Base-by-base conservation (phyloP, 2,329 filamentous ascomycete species). In the Annulohypoxylon truncatum region DNA sequence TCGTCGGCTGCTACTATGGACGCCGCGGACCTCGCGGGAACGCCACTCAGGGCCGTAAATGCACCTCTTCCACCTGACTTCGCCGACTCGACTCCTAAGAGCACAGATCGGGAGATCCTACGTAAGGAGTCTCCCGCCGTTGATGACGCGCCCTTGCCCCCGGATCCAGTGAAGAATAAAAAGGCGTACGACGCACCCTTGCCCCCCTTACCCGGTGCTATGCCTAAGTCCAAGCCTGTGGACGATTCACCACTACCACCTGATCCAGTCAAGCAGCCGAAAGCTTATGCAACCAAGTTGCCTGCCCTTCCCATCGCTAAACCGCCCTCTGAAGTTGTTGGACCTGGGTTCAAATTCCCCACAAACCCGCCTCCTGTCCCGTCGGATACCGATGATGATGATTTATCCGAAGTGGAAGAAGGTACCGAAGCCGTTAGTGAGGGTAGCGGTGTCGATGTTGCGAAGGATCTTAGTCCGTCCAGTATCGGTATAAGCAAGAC, bases 381-480 rank as follows among this genome's bases (percentile, higher is more conserved):
- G 6, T 75, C 75, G 1, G 76, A 76, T 72, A 77, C 70, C 62
- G 80, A 83, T 28, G 82, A 81, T n/a, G 80, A 81, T 7, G 79
- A 82, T 24, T 77, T 79, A 4, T 80, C 81, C 18, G 84, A 84
- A 10, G 83, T 83, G 2, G 83, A 85, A 28, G 80, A 81, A 35
- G 83, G 74, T 5, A 83, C 81, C 0, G 86, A 87, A 6, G 77
- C 64, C 7, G 78, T 64, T 0, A 82, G 78, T 48, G 84, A 87
- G 72, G 88, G 88, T 12, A 90, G 88, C 66, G 89, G 87, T 22
- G 82, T 90, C 51, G 88, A 90, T 75, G 84, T 90, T 47, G 84
- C 84, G n/a, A 87, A 89, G 72, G 88, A 90, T 52, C 77, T 90
- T 10, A 89, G 85, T 70, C 86, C 85, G 18, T 82, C 78, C 5